Base-by-base conservation (phyloP, 2,329 filamentous ascomycete species). In the Microdochium bolleyi region DNA sequence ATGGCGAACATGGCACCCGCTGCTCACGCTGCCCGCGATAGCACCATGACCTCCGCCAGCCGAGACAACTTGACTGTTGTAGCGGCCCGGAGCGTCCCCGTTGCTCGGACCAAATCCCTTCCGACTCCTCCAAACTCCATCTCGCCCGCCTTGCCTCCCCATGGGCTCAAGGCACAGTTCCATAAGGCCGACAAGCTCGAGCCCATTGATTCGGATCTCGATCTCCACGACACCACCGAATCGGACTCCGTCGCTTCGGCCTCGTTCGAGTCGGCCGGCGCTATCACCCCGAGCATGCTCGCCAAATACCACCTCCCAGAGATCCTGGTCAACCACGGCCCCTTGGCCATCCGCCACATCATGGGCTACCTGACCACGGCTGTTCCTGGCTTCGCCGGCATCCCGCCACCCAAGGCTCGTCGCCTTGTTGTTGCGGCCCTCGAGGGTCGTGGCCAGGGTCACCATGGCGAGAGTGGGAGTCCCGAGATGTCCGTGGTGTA, bases 71-170 rank as follows among this genome's bases (percentile, higher is more conserved):
- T 86, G 70, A 74, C 81, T 85, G 82, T 73, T 84, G 82, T 85
- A 84, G 82, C 81, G 78, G 80, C 80, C 53, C 76, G 77, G 75
- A 80, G 78, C 63, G 78, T 82, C 69, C 73, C 79, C 78, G 76
- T 81, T 79, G 80, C 80, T 74, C 76, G 72, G 72, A 70, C 73
- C 74, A 76, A 79, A 62, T 76, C 82, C 69, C 83, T 96, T 64
- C 90, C 88, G 58, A 96, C 92, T 68, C 92, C 92, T 66, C 92
- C 92, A 56, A 95, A 92, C 76, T 96, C 92, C 71, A 91, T 96
- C 68, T 96, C 92, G 56, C 92, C 92, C 49, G 86, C 83, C 61
- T 79, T 96, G 60, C 85, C 87, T 62, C 89, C 92, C 55, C 89
- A 92, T 63, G 87, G 87, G 63, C 83, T 88, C 66, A 88, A 87